Conservation (phyloP, 176 grass and related monocot species). For the Oropetium thomaeum region DNA sequence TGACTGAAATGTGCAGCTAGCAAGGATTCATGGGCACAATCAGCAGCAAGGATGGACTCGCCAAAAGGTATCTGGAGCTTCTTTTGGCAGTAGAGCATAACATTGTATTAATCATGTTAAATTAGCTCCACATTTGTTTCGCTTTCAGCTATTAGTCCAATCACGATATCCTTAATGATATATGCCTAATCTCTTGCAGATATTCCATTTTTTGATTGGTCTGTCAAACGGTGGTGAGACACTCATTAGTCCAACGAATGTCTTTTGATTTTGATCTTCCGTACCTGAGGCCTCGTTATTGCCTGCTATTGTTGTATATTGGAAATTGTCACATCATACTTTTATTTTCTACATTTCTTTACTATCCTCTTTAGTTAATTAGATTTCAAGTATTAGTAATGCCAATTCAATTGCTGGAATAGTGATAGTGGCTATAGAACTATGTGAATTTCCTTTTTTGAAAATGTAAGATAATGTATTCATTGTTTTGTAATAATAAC, state of each 20-base stretch:
- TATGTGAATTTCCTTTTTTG: not conserved
- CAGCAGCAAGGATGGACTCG: slow-evolving; percentile 87
- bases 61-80: slow-evolving; percentile 71
- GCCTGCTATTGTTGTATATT: slow-evolving; percentile 25
- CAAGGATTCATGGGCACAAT: slow-evolving; percentile 85
- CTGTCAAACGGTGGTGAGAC: slow-evolving; percentile 86
- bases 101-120: slow-evolving; percentile 14
- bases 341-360: slow-evolving; percentile 13
- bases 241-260: slow-evolving; percentile 18
- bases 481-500: not conserved
- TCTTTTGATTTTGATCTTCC: slow-evolving; percentile 24
- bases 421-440: not conserved
- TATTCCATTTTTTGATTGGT: slow-evolving; percentile 97
- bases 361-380: slow-evolving; percentile 5
- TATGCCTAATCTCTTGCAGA: slow-evolving; percentile 75
- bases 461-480: not conserved
- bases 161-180: slow-evolving; percentile 31
- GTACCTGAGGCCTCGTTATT: slow-evolving; percentile 17
- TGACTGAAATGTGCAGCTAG: slow-evolving; percentile 43
- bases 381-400: slow-evolving; percentile 17
- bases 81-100: not conserved
- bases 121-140: slow-evolving; percentile 14
- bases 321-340: slow-evolving; percentile 17
- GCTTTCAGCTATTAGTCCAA: slow-evolving; percentile 29
- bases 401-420: not conserved